Percentiles rank a stretch among this genome's conserved stretches.
Evolutionary conservation across 176 grass and related monocot species (phyloP).

Genomic region (Urochloa ruziziensis): DNA sequence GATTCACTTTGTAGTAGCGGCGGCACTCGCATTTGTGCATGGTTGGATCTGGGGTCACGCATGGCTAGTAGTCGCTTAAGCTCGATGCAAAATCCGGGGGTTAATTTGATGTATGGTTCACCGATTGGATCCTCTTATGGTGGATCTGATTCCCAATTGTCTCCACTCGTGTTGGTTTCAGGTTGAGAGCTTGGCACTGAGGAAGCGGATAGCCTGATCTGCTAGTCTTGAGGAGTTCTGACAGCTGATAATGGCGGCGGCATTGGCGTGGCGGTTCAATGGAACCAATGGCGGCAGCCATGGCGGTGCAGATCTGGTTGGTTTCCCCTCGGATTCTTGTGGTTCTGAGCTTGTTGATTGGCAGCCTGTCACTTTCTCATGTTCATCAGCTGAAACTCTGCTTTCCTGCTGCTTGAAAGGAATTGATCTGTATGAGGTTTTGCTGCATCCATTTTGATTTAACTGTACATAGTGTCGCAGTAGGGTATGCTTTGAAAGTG

Average conservation of each 20-base stretch:
- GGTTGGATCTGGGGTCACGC: slow-evolving; percentile 26
- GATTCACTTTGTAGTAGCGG: neutral
- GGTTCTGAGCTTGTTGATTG: slow-evolving; percentile 15
- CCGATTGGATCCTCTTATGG: neutral
- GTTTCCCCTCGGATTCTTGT: slow-evolving; percentile 15
- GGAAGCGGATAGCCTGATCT: slow-evolving; percentile 31
- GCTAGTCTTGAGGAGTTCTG: neutral
- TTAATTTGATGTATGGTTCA: neutral
- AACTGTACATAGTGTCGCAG: neutral
- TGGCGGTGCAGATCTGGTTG: slow-evolving; percentile 82
- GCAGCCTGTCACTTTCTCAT: slow-evolving; percentile 18
- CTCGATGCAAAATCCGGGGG: neutral
- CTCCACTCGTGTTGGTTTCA: slow-evolving; percentile 32
- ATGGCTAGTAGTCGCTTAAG: neutral
- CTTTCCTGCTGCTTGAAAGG: neutral
- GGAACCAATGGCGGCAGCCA: slow-evolving; percentile 68
- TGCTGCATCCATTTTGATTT: slow-evolving; percentile 18
- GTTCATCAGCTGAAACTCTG: neutral
- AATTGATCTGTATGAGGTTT: neutral
- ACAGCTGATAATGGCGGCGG: slow-evolving; percentile 61
- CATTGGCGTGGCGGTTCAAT: slow-evolving; percentile 84
- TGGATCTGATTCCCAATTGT: slow-evolving; percentile 42
- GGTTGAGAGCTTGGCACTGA: slow-evolving; percentile 41
- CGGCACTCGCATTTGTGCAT: neutral
- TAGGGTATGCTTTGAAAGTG: slow-evolving; percentile 22